These are phyloP conservation scores for Dendrobium huoshanense DNA, from an alignment of 106 monocot species.

Conservation along the genomic window DNA sequence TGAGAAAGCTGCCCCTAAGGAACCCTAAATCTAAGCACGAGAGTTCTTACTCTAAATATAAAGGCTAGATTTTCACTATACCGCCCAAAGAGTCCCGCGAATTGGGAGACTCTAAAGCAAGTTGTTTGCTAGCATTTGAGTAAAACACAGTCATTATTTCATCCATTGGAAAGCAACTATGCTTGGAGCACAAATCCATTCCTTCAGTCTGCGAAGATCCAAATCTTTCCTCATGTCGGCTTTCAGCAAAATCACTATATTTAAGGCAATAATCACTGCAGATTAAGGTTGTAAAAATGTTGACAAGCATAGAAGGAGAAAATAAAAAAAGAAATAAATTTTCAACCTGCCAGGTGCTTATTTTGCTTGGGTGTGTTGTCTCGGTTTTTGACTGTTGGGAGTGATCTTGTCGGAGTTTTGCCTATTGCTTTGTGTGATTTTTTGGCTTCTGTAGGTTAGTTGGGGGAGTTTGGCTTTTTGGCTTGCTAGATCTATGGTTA, in stretches of 20 bases:
- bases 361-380: no score
- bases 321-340: no score
- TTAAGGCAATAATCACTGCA: neutral
- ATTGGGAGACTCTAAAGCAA: neutral
- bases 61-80: slow-evolving; percentile 16
- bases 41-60: slow-evolving; percentile 15
- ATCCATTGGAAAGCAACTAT: slow-evolving; percentile 2
- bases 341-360: no score
- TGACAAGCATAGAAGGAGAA: no score
- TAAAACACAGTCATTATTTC: neutral
- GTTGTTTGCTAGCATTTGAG: neutral
- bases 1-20: neutral
- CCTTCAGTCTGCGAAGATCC: neutral
- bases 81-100: neutral
- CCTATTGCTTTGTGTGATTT: no score
- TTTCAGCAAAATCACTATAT: slow-evolving; percentile 6
- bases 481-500: no score
- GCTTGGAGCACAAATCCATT: neutral
- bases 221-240: slow-evolving; percentile 15
- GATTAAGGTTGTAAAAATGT: no score
- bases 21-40: neutral
- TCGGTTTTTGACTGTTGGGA: no score
- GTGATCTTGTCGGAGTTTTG: no score
- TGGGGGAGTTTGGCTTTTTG: no score
- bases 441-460: no score